These are phyloP conservation scores for Przewalskia tangutica DNA, from an alignment of 257 asterid genomes.

Conservation along the genomic window DNA sequence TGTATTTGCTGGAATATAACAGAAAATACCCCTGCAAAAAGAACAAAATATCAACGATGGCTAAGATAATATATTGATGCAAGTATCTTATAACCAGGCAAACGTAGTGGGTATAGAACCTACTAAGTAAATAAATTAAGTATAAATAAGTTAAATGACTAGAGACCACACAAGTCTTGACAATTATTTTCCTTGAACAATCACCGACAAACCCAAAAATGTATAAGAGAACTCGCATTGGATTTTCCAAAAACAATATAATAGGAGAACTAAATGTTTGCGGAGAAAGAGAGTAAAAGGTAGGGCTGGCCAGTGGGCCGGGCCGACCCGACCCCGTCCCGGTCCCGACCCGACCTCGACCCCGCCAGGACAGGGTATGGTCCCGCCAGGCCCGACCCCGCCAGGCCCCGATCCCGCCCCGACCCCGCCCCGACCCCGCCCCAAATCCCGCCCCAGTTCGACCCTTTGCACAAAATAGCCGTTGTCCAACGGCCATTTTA, in stretches of 20 bases:
- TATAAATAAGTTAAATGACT: background rate
- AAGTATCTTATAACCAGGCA: background rate
- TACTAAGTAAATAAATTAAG: background rate
- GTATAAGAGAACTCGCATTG: background rate
- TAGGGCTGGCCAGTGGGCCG: too few relatives aligned
- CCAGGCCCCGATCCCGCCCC: too few relatives aligned
- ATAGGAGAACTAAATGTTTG: background rate
- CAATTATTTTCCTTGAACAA: background rate
- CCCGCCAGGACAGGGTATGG: too few relatives aligned
- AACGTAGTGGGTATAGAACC: background rate
- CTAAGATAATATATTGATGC: background rate
- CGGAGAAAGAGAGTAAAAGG: background rate
- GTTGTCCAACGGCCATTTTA: too few relatives aligned
- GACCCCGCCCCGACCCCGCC: too few relatives aligned
- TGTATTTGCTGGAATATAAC: constrained; percentile 44
- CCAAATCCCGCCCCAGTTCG: too few relatives aligned
- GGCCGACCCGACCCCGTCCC: too few relatives aligned
- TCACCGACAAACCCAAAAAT: background rate
- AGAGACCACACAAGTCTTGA: background rate
- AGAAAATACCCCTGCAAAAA: constrained; percentile 43
- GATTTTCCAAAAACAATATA: too few relatives aligned
- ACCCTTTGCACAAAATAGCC: too few relatives aligned
- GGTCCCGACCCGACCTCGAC: too few relatives aligned
- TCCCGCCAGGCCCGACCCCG: too few relatives aligned
- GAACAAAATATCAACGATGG: background rate